phyloP scores from a whole-genome alignment of 805 yeast genomes.

The Candida multigemmis region DNA sequence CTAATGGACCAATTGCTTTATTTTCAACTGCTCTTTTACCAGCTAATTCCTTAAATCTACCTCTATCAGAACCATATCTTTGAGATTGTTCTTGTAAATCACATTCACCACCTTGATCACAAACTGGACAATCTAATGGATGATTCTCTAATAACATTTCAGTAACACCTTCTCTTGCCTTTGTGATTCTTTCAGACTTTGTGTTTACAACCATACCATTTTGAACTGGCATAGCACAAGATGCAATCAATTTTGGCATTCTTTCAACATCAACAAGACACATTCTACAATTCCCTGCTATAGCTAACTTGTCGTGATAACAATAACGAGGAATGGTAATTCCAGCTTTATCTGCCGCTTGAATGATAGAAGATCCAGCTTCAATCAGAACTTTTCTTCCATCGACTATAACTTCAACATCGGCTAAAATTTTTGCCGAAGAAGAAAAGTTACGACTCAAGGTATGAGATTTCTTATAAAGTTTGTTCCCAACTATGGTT shows the following conservation, averaged over 20 bases:
- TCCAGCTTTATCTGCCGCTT: conserved; percentile 89
- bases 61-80: conserved; percentile 80
- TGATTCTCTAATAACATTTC: conserved; percentile 84
- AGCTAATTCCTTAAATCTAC: conserved; percentile 69
- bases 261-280: conserved; percentile 84
- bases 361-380: conserved; percentile 82
- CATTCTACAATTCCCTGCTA: conserved; percentile 93
- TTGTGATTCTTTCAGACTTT: conserved; percentile 64
- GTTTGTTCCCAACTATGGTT: too few species aligned
- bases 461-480: too few species aligned
- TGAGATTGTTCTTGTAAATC: conserved; percentile 83
- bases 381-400: conserved; percentile 71
- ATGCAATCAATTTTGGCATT: conserved; percentile 83
- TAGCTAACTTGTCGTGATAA: conserved; percentile 82
- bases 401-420: conserved; percentile 53
- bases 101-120: conserved; percentile 94
- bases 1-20: conserved; percentile 83
- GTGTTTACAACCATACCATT: conserved; percentile 85
- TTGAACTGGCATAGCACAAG: conserved; percentile 89
- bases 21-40: conserved; percentile 90
- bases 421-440: conserved; percentile 28
- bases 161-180: conserved; percentile 84
- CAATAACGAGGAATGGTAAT: conserved; percentile 83
- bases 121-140: conserved; percentile 86
- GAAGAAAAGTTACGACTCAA: too few species aligned